These are phyloP conservation scores for Zymoseptoria passerinii DNA, from an alignment of 2,329 filamentous ascomycete species.

Conservation along the genomic window DNA sequence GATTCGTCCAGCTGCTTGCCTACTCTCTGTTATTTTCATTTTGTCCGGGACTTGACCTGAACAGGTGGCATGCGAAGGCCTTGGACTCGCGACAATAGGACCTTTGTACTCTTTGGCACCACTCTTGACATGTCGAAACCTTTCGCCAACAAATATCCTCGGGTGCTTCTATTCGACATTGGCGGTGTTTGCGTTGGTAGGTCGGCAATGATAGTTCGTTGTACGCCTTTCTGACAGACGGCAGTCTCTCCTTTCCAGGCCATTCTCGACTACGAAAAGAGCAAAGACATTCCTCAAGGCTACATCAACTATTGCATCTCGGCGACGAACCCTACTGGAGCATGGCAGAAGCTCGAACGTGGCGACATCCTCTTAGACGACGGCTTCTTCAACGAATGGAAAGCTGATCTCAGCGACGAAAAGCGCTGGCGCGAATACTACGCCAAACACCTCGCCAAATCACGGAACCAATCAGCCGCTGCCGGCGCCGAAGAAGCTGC, in stretches of 20 bases:
- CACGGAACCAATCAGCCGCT: conserved; percentile 36
- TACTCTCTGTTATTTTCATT: too few species aligned
- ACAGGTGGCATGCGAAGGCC: conserved; percentile 1
- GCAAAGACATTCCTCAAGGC: conserved; percentile 67
- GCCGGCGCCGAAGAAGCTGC: conserved; percentile 24
- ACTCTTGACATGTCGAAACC: conserved; percentile 18
- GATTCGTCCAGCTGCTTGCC: not conserved
- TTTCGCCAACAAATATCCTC: conserved; percentile 39
- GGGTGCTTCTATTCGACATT: conserved; percentile 85
- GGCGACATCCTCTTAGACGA: conserved; percentile 70
- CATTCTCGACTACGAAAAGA: conserved; percentile 81
- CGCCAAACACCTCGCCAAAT: conserved; percentile 19
- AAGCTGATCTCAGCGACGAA: conserved; percentile 59
- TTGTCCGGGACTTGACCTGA: not conserved
- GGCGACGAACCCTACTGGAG: conserved; percentile 64
- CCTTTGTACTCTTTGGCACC: conserved; percentile 17
- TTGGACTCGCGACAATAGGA: conserved; percentile 18
- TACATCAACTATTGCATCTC: conserved; percentile 92
- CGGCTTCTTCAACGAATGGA: conserved; percentile 69
- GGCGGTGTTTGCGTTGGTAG: conserved; percentile 87
- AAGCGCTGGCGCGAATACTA: conserved; percentile 60
- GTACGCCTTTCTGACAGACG: not conserved
- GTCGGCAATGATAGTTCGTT: not conserved
- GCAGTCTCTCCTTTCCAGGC: conserved; percentile 86
- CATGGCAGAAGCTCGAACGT: conserved; percentile 82